A percentile compares a stretch with the other conserved stretches of the same genome.
phyloP scores from a whole-genome alignment of 495 filamentous ascomycete genomes.

The Xylaria acuta region DNA sequence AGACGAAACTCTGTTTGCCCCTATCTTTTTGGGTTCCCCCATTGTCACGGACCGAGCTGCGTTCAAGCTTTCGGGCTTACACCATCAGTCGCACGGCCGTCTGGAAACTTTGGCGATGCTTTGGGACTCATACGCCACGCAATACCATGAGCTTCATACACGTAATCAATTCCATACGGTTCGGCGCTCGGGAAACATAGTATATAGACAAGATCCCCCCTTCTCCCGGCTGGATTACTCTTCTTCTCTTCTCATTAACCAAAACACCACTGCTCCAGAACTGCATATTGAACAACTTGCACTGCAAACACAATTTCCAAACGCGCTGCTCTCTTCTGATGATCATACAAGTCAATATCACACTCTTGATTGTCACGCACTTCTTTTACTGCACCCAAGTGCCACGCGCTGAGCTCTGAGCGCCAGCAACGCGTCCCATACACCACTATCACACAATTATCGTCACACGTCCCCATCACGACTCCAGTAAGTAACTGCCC shows the following conservation, averaged over 20 bases:
- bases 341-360: constrained; percentile 3
- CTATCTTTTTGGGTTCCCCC: not conserved
- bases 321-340: constrained; percentile 1
- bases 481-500: not conserved
- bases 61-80: not conserved
- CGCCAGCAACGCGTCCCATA: not conserved
- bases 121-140: not conserved
- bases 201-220: not conserved
- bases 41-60: not conserved
- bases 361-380: constrained; percentile 5
- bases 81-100: not conserved
- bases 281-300: not conserved
- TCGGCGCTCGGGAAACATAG: not conserved
- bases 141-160: not conserved
- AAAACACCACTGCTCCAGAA: not conserved
- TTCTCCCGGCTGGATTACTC: not conserved
- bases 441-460: not conserved
- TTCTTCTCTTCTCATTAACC: not conserved
- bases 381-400: not conserved
- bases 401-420: not conserved
- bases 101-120: not conserved
- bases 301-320: not conserved
- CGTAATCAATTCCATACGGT: not conserved
- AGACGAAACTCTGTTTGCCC: not conserved
- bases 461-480: not conserved